Percentiles rank a stretch among this genome's conserved stretches.
These are phyloP conservation scores for Beauveria pseudobassiana DNA, from an alignment of 2,329 filamentous ascomycete species.

Conservation along the genomic window DNA sequence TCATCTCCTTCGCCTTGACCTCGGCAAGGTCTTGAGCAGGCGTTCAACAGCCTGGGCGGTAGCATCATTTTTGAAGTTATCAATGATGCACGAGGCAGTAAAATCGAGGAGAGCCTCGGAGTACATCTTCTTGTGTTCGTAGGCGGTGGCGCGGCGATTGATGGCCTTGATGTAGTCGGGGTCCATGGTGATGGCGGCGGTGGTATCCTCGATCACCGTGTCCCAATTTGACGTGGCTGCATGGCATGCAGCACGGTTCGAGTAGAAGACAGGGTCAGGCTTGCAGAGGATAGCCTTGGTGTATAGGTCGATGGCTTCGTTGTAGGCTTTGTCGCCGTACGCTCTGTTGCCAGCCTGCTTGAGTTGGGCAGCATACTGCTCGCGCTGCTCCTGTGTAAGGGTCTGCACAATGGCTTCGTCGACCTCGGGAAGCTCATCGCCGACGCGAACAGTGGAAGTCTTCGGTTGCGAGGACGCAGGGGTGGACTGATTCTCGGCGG, in stretches of 20 bases:
- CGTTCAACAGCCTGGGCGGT: slow-evolving; percentile 88
- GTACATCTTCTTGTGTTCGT: slow-evolving; percentile 85
- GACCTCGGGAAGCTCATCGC: slow-evolving; percentile 64
- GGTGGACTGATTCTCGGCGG: slow-evolving; percentile 36
- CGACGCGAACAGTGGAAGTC: slow-evolving; percentile 45
- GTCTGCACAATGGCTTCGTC: slow-evolving; percentile 47
- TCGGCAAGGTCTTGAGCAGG: slow-evolving; percentile 91
- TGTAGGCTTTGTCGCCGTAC: slow-evolving; percentile 90
- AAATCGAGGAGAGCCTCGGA: slow-evolving; percentile 95
- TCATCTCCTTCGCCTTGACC: slow-evolving; percentile 83
- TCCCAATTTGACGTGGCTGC: slow-evolving; percentile 91
- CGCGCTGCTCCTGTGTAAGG: slow-evolving; percentile 59
- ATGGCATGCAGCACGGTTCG: slow-evolving; percentile 95
- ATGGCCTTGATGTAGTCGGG: slow-evolving; percentile 95
- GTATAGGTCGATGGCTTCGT: slow-evolving; percentile 89
- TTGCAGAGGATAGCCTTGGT: slow-evolving; percentile 95
- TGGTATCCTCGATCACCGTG: slow-evolving; percentile 94
- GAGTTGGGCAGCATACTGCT: slow-evolving; percentile 80
- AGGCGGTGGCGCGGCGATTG: slow-evolving; percentile 92
- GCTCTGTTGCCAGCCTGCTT: slow-evolving; percentile 96
- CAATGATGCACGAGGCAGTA: slow-evolving; percentile 98
- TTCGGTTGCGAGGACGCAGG: slow-evolving; percentile 36
- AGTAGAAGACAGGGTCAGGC: slow-evolving; percentile 96
- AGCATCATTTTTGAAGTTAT: slow-evolving; percentile 86
- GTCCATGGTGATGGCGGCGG: slow-evolving; percentile 86